Base-by-base conservation (phyloP, 2,329 filamentous ascomycete genomes). In the Fusarium sp. region DNA sequence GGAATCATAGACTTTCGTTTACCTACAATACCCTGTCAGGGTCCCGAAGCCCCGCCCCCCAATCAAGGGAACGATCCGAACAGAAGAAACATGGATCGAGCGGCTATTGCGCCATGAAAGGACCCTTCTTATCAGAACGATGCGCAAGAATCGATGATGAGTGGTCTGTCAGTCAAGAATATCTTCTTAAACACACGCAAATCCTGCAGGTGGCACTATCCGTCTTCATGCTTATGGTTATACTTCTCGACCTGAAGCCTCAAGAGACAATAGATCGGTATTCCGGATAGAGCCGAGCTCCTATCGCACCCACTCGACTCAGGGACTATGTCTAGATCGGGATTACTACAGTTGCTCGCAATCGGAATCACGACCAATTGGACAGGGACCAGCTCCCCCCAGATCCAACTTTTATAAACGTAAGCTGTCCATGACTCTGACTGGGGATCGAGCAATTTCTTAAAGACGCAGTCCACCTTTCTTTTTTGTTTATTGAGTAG, bases 241-340 rank as follows among this genome's bases (percentile, higher is more conserved):
- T 11, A 32, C 45, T 48, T 62, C 32, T 45, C 40, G 37, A 37
- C 52, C 35, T 32, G 45, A 44, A 54, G 39, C 39, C 50, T 48
- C 32, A 39, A 17, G 50, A 41, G 32, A 37, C 63, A 46, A 68
- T 47, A 63, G 58, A 49, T 65, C 63, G 68, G 66, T 57, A 56
- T 43, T 61, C 61, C 67, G 66, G 61, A 56, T 55, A 48, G 47
- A 48, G 27, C 52, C 48, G 49, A 67, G 53, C 64, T 70, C 69
- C 64, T 73, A 69, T 73, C 68, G 68, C 71, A 62, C 51, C 72
- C 72, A 74, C 72, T 71, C 67, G 44, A 65, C 49, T 44, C 62
- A 62, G 70, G 52, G 63, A 59, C 72, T 74, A 71, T 71, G 68
- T 63, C 72, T 70, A 57, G 62, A 74, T 74, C 68, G 71, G 72